Conservation (phyloP, 2,329 filamentous ascomycete species). For the Talaromyces marneffei region DNA sequence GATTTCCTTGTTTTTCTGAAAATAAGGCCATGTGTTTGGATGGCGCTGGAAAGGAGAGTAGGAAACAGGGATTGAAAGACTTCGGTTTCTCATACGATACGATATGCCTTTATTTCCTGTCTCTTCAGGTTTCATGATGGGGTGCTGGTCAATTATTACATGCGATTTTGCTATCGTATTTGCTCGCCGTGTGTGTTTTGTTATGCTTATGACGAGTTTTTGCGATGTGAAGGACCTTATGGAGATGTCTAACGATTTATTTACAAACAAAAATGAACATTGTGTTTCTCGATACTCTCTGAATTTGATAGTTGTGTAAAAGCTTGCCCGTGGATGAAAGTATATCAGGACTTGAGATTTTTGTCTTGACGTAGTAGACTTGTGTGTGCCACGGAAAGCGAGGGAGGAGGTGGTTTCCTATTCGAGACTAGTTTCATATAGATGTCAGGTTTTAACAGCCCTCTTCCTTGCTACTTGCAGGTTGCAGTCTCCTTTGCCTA, state of each 20-base stretch:
- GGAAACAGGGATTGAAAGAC: not conserved
- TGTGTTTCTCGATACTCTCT: not conserved
- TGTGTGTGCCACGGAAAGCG: not conserved
- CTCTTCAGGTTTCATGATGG: conserved; percentile 20
- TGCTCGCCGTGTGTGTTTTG: conserved; percentile 12
- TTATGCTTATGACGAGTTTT: not conserved
- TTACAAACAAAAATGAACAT: conserved; percentile 16
- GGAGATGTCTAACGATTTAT: conserved; percentile 34
- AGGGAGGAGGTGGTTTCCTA: not conserved
- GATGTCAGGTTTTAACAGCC: not conserved
- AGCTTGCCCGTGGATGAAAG: conserved; percentile 19
- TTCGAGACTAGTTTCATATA: not conserved
- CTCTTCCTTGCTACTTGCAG: not conserved
- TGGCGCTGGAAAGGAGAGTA: conserved; percentile 27
- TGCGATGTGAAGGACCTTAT: conserved; percentile 19
- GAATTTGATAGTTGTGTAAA: conserved; percentile 20
- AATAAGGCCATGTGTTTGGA: conserved; percentile 30
- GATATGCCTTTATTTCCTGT: conserved; percentile 17
- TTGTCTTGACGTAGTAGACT: not conserved
- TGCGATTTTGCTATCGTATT: conserved; percentile 1
- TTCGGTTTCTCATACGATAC: conserved; percentile 3
- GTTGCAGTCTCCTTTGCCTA: not conserved
- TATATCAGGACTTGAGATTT: not conserved
- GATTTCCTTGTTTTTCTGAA: not conserved
- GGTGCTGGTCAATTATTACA: conserved; percentile 32